These are phyloP conservation scores for Pseudogymnoascus sp. DNA, from an alignment of 2,329 filamentous ascomycete species.

Conservation along the genomic window DNA sequence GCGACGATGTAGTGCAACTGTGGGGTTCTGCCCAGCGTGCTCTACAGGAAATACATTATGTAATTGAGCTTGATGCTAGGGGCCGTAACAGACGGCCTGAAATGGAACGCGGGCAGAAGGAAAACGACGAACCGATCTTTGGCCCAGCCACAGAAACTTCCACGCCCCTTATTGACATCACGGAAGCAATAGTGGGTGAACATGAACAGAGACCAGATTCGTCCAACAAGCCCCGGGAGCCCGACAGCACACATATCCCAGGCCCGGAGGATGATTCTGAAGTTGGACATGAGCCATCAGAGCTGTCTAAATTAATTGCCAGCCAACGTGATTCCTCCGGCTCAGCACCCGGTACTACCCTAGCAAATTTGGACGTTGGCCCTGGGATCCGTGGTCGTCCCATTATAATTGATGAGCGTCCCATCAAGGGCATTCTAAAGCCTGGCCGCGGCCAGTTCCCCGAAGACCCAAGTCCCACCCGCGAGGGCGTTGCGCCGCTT, in stretches of 20 bases:
- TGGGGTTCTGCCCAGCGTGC: background rate
- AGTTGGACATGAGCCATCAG: background rate
- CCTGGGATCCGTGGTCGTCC: background rate
- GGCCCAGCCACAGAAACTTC: background rate
- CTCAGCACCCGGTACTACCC: background rate
- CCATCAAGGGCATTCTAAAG: slow-evolving; percentile 79
- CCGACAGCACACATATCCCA: background rate
- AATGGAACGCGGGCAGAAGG: background rate
- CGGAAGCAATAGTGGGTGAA: background rate
- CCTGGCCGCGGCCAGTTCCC: slow-evolving; percentile 76
- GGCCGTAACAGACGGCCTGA: background rate
- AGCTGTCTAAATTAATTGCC: background rate
- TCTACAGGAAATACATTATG: background rate
- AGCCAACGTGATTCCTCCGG: background rate
- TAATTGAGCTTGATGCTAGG: background rate
- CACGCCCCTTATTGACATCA: background rate
- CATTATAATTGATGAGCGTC: slow-evolving; percentile 47
- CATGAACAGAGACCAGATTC: background rate
- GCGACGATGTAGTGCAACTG: background rate
- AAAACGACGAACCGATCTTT: background rate
- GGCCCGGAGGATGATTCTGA: background rate
- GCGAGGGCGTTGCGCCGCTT: slow-evolving; percentile 87
- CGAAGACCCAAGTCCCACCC: slow-evolving; percentile 72
- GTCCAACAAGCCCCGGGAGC: background rate
- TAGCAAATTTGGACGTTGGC: background rate